Conservation (phyloP, 2,329 filamentous ascomycete species). For the Aspergillus puulaauensis region DNA sequence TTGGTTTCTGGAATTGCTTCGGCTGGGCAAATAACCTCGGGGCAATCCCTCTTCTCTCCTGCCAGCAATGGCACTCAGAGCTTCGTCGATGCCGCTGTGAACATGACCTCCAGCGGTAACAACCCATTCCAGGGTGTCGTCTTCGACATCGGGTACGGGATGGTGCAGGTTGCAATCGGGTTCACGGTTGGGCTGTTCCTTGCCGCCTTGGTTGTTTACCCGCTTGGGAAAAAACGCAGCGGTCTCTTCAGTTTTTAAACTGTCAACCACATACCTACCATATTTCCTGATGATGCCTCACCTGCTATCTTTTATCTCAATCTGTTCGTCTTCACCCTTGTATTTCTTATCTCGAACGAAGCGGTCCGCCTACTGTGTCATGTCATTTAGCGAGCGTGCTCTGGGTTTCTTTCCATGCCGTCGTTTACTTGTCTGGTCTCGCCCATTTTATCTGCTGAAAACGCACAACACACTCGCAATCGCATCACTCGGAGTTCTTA, state of each 20-base stretch:
- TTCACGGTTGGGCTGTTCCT: conserved; percentile 51
- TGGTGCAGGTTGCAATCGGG: conserved; percentile 52
- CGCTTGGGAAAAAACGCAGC: conserved; percentile 49
- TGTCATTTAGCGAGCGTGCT: background rate
- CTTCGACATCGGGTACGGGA: conserved; percentile 49
- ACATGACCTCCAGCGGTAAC: conserved; percentile 18
- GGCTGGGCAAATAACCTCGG: conserved; percentile 54
- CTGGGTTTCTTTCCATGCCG: background rate
- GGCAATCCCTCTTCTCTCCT: conserved; percentile 37
- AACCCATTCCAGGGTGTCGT: conserved; percentile 27
- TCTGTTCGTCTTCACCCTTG: background rate
- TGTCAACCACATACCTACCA: background rate
- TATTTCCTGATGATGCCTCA: background rate
- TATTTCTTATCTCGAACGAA: background rate
- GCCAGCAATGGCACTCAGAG: conserved; percentile 43
- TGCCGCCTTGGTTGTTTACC: conserved; percentile 50
- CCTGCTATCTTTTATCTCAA: background rate
- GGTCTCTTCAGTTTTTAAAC: conserved; percentile 48
- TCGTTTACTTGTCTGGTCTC: background rate
- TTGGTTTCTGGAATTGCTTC: conserved; percentile 59
- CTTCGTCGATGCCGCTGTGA: conserved; percentile 30
- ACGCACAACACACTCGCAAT: background rate
- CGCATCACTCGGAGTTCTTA: background rate
- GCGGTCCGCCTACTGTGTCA: background rate
- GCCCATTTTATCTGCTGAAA: background rate